These are phyloP conservation scores for Fusarium decemcellulare DNA, from an alignment of 2,329 filamentous ascomycete species.

Conservation along the genomic window DNA sequence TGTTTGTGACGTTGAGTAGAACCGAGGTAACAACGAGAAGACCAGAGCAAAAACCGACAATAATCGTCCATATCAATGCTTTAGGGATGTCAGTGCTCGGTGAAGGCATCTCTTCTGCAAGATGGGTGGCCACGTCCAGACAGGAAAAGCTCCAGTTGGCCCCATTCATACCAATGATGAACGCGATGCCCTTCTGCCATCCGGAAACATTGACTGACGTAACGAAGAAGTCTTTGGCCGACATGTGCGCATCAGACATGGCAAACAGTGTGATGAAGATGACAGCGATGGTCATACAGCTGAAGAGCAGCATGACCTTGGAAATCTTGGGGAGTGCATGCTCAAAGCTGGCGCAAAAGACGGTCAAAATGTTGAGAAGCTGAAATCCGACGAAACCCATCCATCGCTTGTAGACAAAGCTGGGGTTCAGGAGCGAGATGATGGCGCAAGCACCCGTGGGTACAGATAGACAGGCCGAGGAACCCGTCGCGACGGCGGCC, in stretches of 20 bases:
- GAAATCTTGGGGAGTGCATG: slow-evolving; percentile 45
- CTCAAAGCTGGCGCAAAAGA: slow-evolving; percentile 41
- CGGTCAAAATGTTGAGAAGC: slow-evolving; percentile 42
- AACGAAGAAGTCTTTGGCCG: slow-evolving; percentile 41
- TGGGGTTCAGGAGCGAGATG: slow-evolving; percentile 40
- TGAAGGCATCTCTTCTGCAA: slow-evolving; percentile 49
- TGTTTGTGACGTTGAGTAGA: slow-evolving; percentile 34
- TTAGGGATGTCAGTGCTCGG: slow-evolving; percentile 44
- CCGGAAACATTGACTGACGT: slow-evolving; percentile 41
- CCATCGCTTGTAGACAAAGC: slow-evolving; percentile 45
- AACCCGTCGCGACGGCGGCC: slow-evolving; percentile 43
- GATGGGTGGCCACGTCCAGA: slow-evolving; percentile 46
- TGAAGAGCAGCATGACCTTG: slow-evolving; percentile 44
- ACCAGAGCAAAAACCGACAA: slow-evolving; percentile 40
- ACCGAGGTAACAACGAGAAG: slow-evolving; percentile 39
- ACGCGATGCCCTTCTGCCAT: slow-evolving; percentile 47
- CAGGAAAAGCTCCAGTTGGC: slow-evolving; percentile 50
- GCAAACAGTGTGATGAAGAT: slow-evolving; percentile 47
- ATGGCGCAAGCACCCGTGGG: slow-evolving; percentile 40
- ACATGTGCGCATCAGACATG: slow-evolving; percentile 35
- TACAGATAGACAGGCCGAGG: slow-evolving; percentile 44
- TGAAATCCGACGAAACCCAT: slow-evolving; percentile 48
- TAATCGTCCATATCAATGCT: slow-evolving; percentile 44
- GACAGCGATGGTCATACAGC: slow-evolving; percentile 39
- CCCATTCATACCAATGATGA: slow-evolving; percentile 48